phyloP scores from a whole-genome alignment of 768 basidiomycete species.

The Leccinum obscurum region DNA sequence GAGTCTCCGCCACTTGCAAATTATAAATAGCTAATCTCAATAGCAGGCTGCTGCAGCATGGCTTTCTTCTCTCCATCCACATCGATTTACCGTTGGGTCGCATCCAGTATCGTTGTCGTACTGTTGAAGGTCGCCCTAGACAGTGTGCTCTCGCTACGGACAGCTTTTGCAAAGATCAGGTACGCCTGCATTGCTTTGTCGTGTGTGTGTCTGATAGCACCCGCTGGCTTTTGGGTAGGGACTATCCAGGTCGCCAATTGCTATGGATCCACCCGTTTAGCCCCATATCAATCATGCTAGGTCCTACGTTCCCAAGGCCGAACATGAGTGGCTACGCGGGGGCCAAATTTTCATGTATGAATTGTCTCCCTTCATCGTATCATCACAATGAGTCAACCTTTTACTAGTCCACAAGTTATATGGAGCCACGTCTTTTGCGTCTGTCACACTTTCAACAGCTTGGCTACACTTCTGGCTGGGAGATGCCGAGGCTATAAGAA shows the following conservation, averaged over 20 bases:
- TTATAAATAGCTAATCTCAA: no score
- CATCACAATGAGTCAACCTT: background rate
- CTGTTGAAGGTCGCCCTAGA: conserved; percentile 8
- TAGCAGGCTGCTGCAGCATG: background rate
- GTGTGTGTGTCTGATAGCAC: background rate
- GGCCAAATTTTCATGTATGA: conserved; percentile 39
- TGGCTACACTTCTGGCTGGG: no score
- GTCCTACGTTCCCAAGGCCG: conserved; percentile 35
- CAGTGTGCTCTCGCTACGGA: conserved; percentile 6
- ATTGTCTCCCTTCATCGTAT: no score
- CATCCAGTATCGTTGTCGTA: conserved; percentile 4
- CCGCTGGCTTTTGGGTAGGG: conserved; percentile 6
- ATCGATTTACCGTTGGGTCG: conserved; percentile 12
- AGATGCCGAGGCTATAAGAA: no score
- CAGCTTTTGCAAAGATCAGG: conserved; percentile 22
- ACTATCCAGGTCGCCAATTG: conserved; percentile 18
- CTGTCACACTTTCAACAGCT: no score
- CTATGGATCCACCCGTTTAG: conserved; percentile 39
- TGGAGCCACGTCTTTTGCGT: no score
- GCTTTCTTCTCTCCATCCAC: background rate
- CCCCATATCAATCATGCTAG: conserved; percentile 27
- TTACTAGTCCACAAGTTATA: no score
- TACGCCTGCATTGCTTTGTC: background rate
- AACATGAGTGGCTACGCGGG: conserved; percentile 36
- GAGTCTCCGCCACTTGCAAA: no score